phyloP scores from a whole-genome alignment of 192 early-diverging fungal genomes.

The Coemansia biformis region DNA sequence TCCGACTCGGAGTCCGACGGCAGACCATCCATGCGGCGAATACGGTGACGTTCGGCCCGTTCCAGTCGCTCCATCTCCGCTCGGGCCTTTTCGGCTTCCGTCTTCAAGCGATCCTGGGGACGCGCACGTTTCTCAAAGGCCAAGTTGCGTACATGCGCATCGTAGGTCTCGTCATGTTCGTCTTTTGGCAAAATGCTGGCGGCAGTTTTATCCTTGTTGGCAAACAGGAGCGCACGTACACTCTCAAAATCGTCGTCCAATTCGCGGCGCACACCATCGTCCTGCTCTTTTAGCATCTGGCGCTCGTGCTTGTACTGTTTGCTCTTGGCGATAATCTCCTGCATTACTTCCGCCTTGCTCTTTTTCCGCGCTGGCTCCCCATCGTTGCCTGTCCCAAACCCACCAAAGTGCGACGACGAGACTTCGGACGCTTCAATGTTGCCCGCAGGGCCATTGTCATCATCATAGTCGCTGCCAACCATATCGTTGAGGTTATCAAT shows the following conservation, averaged over 20 bases:
- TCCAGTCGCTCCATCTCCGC: conserved; percentile 85
- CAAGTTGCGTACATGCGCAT: conserved; percentile 75
- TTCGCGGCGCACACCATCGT: conserved; percentile 71
- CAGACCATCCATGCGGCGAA: conserved; percentile 80
- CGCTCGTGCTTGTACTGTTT: conserved; percentile 93
- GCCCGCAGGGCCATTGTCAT: conserved; percentile 41
- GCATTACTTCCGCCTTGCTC: conserved; percentile 93
- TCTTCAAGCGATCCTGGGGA: conserved; percentile 88
- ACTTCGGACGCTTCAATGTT: neutral
- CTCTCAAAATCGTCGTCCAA: conserved; percentile 86
- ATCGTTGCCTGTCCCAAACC: conserved; percentile 22
- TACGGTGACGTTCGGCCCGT: conserved; percentile 72
- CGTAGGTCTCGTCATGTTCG: conserved; percentile 70
- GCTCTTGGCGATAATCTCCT: conserved; percentile 95
- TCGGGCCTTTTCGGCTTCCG: conserved; percentile 84
- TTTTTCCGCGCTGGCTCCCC: conserved; percentile 54
- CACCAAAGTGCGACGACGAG: conserved; percentile 47
- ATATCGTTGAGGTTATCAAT: conserved; percentile 81
- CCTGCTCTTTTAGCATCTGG: conserved; percentile 80
- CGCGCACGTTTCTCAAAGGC: conserved; percentile 76
- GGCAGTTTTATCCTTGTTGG: conserved; percentile 14
- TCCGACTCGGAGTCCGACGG: conserved; percentile 48
- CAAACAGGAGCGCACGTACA: conserved; percentile 70
- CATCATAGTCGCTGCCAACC: conserved; percentile 52
- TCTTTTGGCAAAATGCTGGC: no score